Evolutionary conservation across 495 filamentous ascomycete species (phyloP).

Genomic region (Talaromyces proteolyticus): DNA sequence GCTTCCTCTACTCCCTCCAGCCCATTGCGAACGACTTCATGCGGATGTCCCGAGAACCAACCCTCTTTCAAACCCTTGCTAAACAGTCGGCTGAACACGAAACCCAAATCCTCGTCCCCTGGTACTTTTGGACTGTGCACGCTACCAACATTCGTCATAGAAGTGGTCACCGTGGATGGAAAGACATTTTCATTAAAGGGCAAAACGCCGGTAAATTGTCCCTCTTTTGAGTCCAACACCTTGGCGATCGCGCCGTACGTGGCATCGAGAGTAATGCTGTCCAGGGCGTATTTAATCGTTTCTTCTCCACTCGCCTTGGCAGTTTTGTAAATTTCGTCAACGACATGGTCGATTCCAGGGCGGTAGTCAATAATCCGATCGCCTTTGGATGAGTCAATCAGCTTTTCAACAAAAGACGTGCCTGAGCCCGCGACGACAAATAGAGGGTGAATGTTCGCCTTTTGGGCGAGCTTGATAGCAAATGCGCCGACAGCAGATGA

Average conservation of each 20-base stretch:
- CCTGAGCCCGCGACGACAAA: slow-evolving; percentile 61
- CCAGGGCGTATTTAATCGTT: slow-evolving; percentile 42
- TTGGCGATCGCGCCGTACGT: slow-evolving; percentile 37
- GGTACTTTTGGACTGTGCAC: slow-evolving; percentile 33
- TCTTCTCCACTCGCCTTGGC: slow-evolving; percentile 2
- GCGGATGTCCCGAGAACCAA: slow-evolving; percentile 54
- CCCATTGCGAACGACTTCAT: slow-evolving; percentile 53
- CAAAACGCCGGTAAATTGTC: slow-evolving; percentile 48
- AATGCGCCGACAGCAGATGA: slow-evolving; percentile 62
- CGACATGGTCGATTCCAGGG: slow-evolving; percentile 19
- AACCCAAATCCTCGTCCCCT: slow-evolving; percentile 46
- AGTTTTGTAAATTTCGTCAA: slow-evolving; percentile 9
- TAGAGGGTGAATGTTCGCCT: slow-evolving; percentile 67
- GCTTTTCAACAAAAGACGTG: slow-evolving; percentile 43
- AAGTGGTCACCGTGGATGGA: slow-evolving; percentile 24
- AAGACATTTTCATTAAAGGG: slow-evolving; percentile 25
- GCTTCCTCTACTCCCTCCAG: slow-evolving; percentile 47
- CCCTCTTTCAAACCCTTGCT: slow-evolving; percentile 45
- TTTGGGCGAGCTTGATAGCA: slow-evolving; percentile 58
- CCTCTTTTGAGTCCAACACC: slow-evolving; percentile 32
- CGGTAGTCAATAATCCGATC: slow-evolving; percentile 71
- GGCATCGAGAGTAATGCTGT: slow-evolving; percentile 50
- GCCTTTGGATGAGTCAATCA: slow-evolving; percentile 59
- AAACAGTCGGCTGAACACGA: slow-evolving; percentile 45
- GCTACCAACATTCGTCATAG: slow-evolving; percentile 37